Evolutionary conservation across 805 yeast genomes (phyloP).

Genomic region (Ogataea parapolymorpha): DNA sequence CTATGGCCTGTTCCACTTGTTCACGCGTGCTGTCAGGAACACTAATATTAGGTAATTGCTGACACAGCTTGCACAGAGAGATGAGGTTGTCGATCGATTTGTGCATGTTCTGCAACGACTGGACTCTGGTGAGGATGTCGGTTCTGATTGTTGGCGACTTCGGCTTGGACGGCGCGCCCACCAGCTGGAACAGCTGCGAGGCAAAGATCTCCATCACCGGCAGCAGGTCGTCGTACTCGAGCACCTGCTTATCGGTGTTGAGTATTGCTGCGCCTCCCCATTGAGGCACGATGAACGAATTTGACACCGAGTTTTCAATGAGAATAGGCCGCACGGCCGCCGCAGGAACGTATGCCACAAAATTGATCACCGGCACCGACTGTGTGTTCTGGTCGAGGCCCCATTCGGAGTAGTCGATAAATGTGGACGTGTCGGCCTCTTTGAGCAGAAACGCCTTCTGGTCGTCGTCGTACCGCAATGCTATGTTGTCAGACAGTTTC

Average conservation of each 20-base stretch:
- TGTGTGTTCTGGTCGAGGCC: constrained; percentile 48
- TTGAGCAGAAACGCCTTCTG: constrained; percentile 35
- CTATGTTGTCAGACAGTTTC: constrained; percentile 31
- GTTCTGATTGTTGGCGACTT: constrained; percentile 59
- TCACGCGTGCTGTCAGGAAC: constrained; percentile 69
- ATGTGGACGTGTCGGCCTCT: constrained; percentile 60
- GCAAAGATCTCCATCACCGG: constrained; percentile 68
- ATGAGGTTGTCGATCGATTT: constrained; percentile 66
- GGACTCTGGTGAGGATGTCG: constrained; percentile 62
- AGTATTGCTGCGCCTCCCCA: constrained; percentile 78
- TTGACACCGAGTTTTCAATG: constrained; percentile 45
- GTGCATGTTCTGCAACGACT: constrained; percentile 54
- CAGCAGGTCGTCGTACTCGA: constrained; percentile 45
- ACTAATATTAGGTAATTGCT: constrained; percentile 72
- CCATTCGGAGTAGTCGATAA: constrained; percentile 86
- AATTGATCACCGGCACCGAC: constrained; percentile 64
- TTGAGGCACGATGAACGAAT: constrained; percentile 76
- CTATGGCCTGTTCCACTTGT: constrained; percentile 53
- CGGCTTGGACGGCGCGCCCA: constrained; percentile 64
- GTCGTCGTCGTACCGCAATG: constrained; percentile 24
- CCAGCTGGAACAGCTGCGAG: constrained; percentile 65
- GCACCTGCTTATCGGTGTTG: constrained; percentile 33
- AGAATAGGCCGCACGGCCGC: constrained; percentile 43
- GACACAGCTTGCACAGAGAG: constrained; percentile 67
- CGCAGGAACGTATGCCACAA: constrained; percentile 65